These are phyloP conservation scores for Cutaneotrichosporon sp. DNA, from an alignment of 1,284 basidiomycete genomes.

Conservation along the genomic window DNA sequence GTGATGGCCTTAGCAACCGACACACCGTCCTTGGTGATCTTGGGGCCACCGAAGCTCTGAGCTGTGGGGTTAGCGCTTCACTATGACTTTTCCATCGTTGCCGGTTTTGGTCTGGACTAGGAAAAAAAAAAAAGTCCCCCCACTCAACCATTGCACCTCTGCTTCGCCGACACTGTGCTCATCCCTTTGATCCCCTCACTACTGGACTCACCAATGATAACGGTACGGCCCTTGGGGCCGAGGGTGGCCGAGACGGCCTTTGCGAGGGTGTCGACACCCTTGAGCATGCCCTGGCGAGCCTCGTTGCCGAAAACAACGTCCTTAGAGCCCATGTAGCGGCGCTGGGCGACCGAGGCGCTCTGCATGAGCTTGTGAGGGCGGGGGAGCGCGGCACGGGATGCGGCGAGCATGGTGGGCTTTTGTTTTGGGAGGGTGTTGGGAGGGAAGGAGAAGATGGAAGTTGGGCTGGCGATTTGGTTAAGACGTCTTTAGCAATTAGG, in stretches of 20 bases:
- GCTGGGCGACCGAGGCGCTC: slow-evolving; percentile 44
- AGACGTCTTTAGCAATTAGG: background rate
- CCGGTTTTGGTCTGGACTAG: no score
- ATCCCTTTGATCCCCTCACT: background rate
- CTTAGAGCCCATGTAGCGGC: slow-evolving; percentile 72
- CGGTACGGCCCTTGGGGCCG: slow-evolving; percentile 96
- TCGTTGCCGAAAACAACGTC: slow-evolving; percentile 97
- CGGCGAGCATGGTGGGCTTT: slow-evolving; percentile 31
- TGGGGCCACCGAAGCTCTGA: slow-evolving; percentile 94
- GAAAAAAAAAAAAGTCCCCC: background rate
- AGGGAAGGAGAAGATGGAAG: slow-evolving; percentile 11
- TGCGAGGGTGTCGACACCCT: slow-evolving; percentile 93
- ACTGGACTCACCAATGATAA: slow-evolving; percentile 76
- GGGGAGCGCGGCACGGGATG: slow-evolving; percentile 51
- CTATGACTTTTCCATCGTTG: background rate
- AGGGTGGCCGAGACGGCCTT: slow-evolving; percentile 93
- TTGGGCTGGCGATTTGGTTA: slow-evolving; percentile 5
- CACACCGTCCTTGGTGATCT: slow-evolving; percentile 99
- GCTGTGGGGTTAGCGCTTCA: slow-evolving; percentile 25
- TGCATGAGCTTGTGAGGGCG: slow-evolving; percentile 56
- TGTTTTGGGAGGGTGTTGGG: slow-evolving; percentile 16
- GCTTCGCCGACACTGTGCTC: slow-evolving; percentile 3
- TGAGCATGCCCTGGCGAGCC: slow-evolving; percentile 87
- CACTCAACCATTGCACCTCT: no score
- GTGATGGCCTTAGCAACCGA: slow-evolving; percentile 94